Conservation (phyloP, 352 stramenopile species). For the Phytophthora macrochlamydospora region DNA sequence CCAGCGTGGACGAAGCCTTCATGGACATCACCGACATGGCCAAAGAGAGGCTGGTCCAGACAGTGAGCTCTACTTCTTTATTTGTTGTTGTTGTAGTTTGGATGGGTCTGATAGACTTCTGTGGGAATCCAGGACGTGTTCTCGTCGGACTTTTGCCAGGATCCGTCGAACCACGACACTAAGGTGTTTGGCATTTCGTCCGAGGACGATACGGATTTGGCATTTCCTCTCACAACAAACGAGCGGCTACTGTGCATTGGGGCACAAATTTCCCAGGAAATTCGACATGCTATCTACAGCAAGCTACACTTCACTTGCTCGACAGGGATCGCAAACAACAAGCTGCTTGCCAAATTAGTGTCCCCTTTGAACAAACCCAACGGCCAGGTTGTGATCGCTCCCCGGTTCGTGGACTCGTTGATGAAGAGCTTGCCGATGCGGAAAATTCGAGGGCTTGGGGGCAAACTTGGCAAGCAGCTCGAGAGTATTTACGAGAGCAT, state of each 20-base stretch:
- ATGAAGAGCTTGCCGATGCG: constrained; percentile 79
- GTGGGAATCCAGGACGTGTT: constrained; percentile 34
- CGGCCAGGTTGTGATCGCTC: constrained; percentile 73
- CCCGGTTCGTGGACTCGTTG: constrained; percentile 61
- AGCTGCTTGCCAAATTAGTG: constrained; percentile 78
- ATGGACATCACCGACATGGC: constrained; percentile 80
- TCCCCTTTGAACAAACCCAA: constrained; percentile 86
- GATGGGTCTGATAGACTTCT: too few relatives aligned
- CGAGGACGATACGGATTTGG: constrained; percentile 36
- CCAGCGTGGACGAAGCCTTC: constrained; percentile 84
- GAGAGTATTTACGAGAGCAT: constrained; percentile 62
- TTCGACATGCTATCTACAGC: constrained; percentile 62
- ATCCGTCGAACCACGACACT: constrained; percentile 60
- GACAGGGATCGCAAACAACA: constrained; percentile 77
- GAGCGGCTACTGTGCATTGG: constrained; percentile 75
- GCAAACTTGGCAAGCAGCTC: constrained; percentile 78
- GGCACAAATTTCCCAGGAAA: constrained; percentile 69
- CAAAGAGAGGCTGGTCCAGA: constrained; percentile 49
- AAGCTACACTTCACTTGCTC: constrained; percentile 84
- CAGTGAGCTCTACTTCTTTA: constrained; percentile 26
- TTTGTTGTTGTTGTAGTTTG: too few relatives aligned
- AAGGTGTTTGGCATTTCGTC: constrained; percentile 71
- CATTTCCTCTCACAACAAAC: constrained; percentile 66
- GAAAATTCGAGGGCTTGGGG: constrained; percentile 76
- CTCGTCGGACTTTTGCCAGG: constrained; percentile 69